Base-by-base conservation (phyloP, 768 basidiomycete species). In the Amyloporia xantha region DNA sequence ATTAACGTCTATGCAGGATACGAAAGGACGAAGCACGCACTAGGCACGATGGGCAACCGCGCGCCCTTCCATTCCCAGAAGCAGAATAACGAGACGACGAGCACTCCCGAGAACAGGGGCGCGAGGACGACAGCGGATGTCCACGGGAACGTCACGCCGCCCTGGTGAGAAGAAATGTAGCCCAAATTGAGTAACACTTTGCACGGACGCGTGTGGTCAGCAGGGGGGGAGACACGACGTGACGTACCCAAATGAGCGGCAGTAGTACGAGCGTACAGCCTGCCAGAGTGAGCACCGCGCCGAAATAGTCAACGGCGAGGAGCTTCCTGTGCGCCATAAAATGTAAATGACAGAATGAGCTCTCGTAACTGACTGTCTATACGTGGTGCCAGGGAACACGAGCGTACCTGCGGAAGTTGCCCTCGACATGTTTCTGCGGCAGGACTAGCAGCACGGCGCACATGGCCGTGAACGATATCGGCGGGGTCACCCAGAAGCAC, bases 401-500 rank as follows among this genome's bases (percentile, higher is more conserved):
- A 20, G 15, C 60, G 1, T 47, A 78, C 79, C 67, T 65, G 60
- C 71, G 72, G 17, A 81, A 73, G 49, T 78, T 68, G 1, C 86
- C 87, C 11, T 72, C 68, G 5, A 88, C 84, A 2, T 76, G 71
- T 50, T 83, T 82, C n/a, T 87, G 68, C 0, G 87, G 87, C 0
- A 90, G 70, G 9, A 84, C 64, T 51, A 84, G 76, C 15, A 75
- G 56, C 3, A 87, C 78, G 13, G 82, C 75, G 17, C 71, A 63
- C 20, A 82, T 74, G 0, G 81, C 74, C 33, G 66, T 57, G 11
- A 75, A 62, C 0, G 82, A 78, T 2, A 83, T 58, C 0, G 85
- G 85, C 1, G 87, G 68, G 20, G 77, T 82, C 41, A 87, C 71
- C 79, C 84, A 86, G 62, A 85, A 85, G 59, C 83, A 85, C 84